Conservation (phyloP, 2,329 filamentous ascomycete genomes). For the Epichloe baconii region DNA sequence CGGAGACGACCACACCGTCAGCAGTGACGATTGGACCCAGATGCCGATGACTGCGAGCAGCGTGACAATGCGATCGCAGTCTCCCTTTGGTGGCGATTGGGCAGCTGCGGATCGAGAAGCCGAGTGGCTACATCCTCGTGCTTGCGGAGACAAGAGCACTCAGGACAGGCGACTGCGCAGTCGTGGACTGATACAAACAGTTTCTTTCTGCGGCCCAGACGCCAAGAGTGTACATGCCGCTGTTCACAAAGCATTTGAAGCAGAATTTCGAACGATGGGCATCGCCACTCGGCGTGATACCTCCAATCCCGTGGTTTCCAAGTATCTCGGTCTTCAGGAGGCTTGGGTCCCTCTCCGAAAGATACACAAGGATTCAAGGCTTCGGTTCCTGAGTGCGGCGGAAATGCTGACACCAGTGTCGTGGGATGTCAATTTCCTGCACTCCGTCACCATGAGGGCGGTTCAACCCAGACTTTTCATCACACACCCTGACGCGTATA, state of each 20-base stretch:
- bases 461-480: slow-evolving; percentile 57
- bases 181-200: slow-evolving; percentile 54
- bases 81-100: slow-evolving; percentile 36
- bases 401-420: slow-evolving; percentile 62
- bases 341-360: slow-evolving; percentile 67
- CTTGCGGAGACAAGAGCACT: slow-evolving; percentile 48
- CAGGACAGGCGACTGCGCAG: slow-evolving; percentile 63
- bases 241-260: slow-evolving; percentile 48
- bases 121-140: slow-evolving; percentile 55
- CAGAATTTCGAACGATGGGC: slow-evolving; percentile 35
- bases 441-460: slow-evolving; percentile 61
- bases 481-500: slow-evolving; percentile 61
- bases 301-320: slow-evolving; percentile 18
- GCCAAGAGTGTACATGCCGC: slow-evolving; percentile 55
- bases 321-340: slow-evolving; percentile 49
- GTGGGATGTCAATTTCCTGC: slow-evolving; percentile 61
- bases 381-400: slow-evolving; percentile 55
- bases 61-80: slow-evolving; percentile 31
- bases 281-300: slow-evolving; percentile 17
- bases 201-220: slow-evolving; percentile 49
- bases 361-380: slow-evolving; percentile 56
- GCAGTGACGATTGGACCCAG: slow-evolving; percentile 42
- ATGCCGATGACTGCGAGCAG: slow-evolving; percentile 34
- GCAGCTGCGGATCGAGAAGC: slow-evolving; percentile 26
- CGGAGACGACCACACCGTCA: slow-evolving; percentile 21